phyloP scores from a whole-genome alignment of 2,329 filamentous ascomycete species.

The Biscogniauxia sp. region DNA sequence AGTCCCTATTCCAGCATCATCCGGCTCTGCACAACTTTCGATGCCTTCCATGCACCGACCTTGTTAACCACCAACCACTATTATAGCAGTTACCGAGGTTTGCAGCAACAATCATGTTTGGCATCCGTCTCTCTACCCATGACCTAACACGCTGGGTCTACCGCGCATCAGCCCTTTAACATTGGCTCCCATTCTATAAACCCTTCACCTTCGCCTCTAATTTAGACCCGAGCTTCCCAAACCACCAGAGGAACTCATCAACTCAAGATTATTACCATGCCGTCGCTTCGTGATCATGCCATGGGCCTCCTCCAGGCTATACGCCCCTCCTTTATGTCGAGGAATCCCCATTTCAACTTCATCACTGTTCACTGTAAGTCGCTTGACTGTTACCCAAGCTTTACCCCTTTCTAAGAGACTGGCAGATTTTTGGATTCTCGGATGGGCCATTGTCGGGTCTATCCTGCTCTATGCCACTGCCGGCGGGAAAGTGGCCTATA shows the following conservation, averaged over 20 bases:
- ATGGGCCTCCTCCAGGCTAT: conserved; percentile 46
- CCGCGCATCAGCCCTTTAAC: conserved; percentile 22
- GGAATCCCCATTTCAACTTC: conserved; percentile 73
- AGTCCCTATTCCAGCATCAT: not conserved
- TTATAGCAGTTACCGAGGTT: conserved; percentile 11
- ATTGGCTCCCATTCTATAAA: conserved; percentile 8
- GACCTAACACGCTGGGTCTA: conserved; percentile 26
- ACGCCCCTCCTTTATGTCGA: conserved; percentile 57
- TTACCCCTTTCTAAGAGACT: conserved; percentile 10
- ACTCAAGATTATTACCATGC: conserved; percentile 27
- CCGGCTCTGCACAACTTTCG: conserved; percentile 3
- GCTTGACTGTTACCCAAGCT: not conserved
- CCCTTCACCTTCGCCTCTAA: not conserved
- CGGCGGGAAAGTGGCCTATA: conserved; percentile 64
- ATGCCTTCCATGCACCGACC: conserved; percentile 11
- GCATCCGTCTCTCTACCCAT: conserved; percentile 14
- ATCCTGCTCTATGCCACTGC: conserved; percentile 67
- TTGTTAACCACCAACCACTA: conserved; percentile 9
- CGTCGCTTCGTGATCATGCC: conserved; percentile 32
- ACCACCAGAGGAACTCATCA: not conserved
- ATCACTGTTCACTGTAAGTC: conserved; percentile 74
- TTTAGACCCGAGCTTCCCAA: not conserved
- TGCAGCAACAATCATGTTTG: conserved; percentile 23
- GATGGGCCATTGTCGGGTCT: conserved; percentile 69
- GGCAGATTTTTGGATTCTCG: conserved; percentile 76